phyloP scores from a whole-genome alignment of 106 monocot genomes.

The Allium fistulosum region DNA sequence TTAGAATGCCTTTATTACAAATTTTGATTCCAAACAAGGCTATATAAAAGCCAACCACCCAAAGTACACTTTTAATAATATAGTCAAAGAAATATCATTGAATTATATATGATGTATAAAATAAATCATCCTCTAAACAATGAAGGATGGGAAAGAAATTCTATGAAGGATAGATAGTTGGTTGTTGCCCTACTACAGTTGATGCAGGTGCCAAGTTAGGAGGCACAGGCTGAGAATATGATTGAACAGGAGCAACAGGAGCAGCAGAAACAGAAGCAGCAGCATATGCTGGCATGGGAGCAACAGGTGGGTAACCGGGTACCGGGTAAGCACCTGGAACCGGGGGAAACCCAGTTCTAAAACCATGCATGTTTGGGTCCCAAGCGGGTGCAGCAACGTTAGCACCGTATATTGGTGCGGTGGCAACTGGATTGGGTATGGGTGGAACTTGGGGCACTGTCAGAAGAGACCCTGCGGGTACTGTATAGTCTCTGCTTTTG shows the following conservation, averaged over 20 bases:
- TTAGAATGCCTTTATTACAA: no score
- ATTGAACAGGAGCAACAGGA: constrained; percentile 10
- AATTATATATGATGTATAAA: no score
- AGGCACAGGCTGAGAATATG: constrained; percentile 23
- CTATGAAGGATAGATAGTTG: background rate
- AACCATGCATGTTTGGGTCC: constrained; percentile 42
- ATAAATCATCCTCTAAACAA: no score
- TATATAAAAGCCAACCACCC: no score
- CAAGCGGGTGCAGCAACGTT: constrained; percentile 26
- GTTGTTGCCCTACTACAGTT: constrained; percentile 28
- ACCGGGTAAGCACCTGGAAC: constrained; percentile 18
- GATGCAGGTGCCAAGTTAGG: constrained; percentile 10
- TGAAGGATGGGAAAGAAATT: no score
- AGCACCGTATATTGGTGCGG: no score
- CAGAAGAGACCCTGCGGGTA: constrained; percentile 50
- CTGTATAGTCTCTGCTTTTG: constrained; percentile 83
- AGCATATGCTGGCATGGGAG: constrained; percentile 1
- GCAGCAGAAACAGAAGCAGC: constrained; percentile 9
- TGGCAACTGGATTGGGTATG: constrained; percentile 1
- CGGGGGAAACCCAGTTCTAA: constrained; percentile 10
- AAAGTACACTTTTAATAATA: no score
- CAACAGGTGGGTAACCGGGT: constrained; percentile 19
- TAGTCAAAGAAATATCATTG: no score
- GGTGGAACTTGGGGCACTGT: constrained; percentile 43
- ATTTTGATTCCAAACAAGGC: no score